These are phyloP conservation scores for Candida buenavistaensis DNA, from an alignment of 1,139 yeast genomes.

Conservation along the genomic window DNA sequence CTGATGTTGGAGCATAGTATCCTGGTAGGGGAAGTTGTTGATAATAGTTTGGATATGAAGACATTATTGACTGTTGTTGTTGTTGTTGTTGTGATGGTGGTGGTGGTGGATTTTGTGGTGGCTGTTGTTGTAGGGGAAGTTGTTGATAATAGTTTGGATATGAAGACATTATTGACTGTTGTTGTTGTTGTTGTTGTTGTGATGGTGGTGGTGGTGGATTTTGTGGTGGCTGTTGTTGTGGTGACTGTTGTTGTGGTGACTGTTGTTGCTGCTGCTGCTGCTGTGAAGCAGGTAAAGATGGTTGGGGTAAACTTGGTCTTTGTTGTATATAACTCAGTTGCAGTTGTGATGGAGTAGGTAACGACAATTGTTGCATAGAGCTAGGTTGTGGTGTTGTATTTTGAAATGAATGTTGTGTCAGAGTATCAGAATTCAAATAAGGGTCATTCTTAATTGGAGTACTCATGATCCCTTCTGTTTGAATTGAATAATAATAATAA, in stretches of 20 bases:
- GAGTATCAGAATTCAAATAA: too few relatives aligned
- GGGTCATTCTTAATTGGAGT: slow-evolving; percentile 2
- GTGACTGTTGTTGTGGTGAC: background rate
- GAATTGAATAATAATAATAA: background rate
- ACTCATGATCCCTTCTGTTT: background rate
- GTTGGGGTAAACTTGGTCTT: background rate
- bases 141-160: slow-evolving; percentile 7
- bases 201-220: background rate
- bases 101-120: slow-evolving; percentile 5
- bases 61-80: slow-evolving; percentile 1
- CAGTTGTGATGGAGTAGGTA: background rate
- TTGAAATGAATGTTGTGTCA: background rate
- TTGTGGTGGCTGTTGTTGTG: slow-evolving; percentile 1
- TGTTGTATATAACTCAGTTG: background rate
- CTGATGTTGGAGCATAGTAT: too few relatives aligned
- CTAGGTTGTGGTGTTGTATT: slow-evolving; percentile 1
- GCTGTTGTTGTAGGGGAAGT: slow-evolving; percentile 10
- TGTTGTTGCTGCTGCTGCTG: slow-evolving; percentile 1
- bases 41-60: background rate
- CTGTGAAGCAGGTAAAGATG: background rate
- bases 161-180: slow-evolving; percentile 3
- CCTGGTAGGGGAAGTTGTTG: slow-evolving; percentile 3
- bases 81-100: slow-evolving; percentile 9
- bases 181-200: slow-evolving; percentile 8
- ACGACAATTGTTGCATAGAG: too few relatives aligned